Evolutionary conservation across 139 green algal species (phyloP).

Genomic region (Auxenochlorella protothecoides): DNA sequence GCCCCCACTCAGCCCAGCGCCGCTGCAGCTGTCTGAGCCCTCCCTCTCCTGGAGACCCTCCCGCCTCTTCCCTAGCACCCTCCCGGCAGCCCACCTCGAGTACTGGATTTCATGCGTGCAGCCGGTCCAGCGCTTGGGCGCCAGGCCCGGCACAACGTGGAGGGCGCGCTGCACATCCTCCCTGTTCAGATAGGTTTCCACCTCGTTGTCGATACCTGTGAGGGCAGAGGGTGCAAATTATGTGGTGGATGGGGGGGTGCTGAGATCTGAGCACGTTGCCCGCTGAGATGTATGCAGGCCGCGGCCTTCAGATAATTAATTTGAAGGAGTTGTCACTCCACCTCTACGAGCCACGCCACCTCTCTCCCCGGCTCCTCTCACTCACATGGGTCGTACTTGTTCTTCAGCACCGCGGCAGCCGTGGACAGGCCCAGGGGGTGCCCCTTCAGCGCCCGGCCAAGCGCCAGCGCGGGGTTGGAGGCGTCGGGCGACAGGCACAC

Average conservation of each 20-base stretch:
- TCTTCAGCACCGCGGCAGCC: too few species aligned
- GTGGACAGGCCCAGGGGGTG: constrained; percentile 4
- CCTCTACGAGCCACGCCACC: too few species aligned
- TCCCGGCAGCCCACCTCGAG: constrained; percentile 4
- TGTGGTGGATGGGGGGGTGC: too few species aligned
- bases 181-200: constrained; percentile 65
- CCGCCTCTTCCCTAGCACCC: too few species aligned
- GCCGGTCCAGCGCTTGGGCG: constrained; percentile 31
- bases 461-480: background rate
- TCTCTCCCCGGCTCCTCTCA: background rate
- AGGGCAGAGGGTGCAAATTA: too few species aligned
- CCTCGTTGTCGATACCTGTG: constrained; percentile 48
- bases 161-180: constrained; percentile 55
- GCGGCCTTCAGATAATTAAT: too few species aligned
- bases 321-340: too few species aligned
- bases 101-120: constrained; percentile 45
- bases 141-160: constrained; percentile 29
- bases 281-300: too few species aligned
- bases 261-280: too few species aligned
- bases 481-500: constrained; percentile 30
- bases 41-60: too few species aligned
- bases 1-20: too few species aligned
- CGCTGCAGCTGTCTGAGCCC: too few species aligned
- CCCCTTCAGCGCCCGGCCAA: constrained; percentile 12
- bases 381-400: background rate